These are phyloP conservation scores for Rosa rugosa DNA, from an alignment of 306 rosid genomes.

Conservation along the genomic window DNA sequence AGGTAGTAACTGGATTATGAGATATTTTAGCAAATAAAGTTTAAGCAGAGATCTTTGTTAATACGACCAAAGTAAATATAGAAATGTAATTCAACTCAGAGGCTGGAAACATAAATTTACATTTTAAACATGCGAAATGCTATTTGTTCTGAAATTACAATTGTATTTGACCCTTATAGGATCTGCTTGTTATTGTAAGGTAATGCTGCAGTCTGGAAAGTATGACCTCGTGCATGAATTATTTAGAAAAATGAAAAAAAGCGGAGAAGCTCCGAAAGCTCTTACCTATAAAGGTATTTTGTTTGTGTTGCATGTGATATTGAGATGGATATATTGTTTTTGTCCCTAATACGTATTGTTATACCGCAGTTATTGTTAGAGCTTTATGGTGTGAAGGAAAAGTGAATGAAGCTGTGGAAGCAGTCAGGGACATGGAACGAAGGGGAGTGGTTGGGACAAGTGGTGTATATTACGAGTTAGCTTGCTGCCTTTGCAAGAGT, in stretches of 20 bases:
- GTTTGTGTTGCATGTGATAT: constrained; percentile 29
- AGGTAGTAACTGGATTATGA: constrained; percentile 54
- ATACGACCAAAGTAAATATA: background rate
- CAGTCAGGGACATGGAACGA: constrained; percentile 81
- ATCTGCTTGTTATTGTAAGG: constrained; percentile 71
- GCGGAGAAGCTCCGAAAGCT: constrained; percentile 73
- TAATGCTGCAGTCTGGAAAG: constrained; percentile 82
- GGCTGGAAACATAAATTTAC: constrained; percentile 9
- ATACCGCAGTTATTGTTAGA: constrained; percentile 67
- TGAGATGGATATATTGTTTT: constrained; percentile 24
- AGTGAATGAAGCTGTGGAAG: constrained; percentile 70
- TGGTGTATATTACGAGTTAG: constrained; percentile 78
- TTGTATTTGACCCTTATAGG: constrained; percentile 46
- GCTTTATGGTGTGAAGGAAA: constrained; percentile 85
- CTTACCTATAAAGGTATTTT: constrained; percentile 75
- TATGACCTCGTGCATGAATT: constrained; percentile 72
- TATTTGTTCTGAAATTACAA: constrained; percentile 35
- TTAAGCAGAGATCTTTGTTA: constrained; percentile 11
- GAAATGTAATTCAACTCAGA: constrained; percentile 1
- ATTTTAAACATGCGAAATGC: background rate
- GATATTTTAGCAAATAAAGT: constrained; percentile 18
- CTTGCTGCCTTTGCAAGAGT: constrained; percentile 81
- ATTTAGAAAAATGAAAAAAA: constrained; percentile 67
- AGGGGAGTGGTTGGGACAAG: constrained; percentile 75
- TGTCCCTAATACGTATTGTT: constrained; percentile 26